Base-by-base conservation (phyloP, 1,284 basidiomycete species). In the Cryptococcus amylolentus region DNA sequence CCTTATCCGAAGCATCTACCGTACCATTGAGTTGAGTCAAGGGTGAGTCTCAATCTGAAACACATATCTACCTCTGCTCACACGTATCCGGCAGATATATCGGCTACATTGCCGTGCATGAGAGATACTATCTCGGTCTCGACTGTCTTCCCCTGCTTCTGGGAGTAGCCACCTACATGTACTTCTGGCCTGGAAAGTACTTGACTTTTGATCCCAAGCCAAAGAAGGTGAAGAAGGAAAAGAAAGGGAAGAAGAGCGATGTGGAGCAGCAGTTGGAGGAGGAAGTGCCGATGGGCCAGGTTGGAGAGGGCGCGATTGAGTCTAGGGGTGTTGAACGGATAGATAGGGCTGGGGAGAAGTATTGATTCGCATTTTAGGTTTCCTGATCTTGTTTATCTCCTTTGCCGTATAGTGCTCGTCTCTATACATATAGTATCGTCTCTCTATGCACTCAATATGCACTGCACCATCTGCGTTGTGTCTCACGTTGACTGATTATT, bases 1-100 rank as follows among this genome's bases (percentile, higher is more conserved):
- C 60, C 68, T 87, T 64, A 81, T 88, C 62, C 84, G 87, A 67
- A 87, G 84, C 42, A 74, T 82, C 4, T 88, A 84, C 73, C 82
- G 88, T 69, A 84, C 84, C 2, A 80, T 84, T 37, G 86, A 88
- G 65, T 78, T 86, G 20, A 83, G 82, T 8, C 77, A 88, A 74
- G 87, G 87, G 63, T 70, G 40, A 55, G 69, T 62, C 4, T 28
- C 44, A 12, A 40, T 28, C 28, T 45, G 13, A 16, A 28, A 16
- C 23, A 43, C 26, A 43, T 7, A 35, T 18, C 13, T 13, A 10
- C 51, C n/a, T n/a, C 12, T 38, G 35, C 56, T 50, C 18, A 31
- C 35, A 18, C 27, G 14, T 37, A 39, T 50, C 31, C 10, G 18
- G 12, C 41, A 69, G 67, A 35, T 87, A 81, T 72, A 69, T 74